Conservation (phyloP, 768 basidiomycete species). For the Cystobasidiopsis lactophilus region DNA sequence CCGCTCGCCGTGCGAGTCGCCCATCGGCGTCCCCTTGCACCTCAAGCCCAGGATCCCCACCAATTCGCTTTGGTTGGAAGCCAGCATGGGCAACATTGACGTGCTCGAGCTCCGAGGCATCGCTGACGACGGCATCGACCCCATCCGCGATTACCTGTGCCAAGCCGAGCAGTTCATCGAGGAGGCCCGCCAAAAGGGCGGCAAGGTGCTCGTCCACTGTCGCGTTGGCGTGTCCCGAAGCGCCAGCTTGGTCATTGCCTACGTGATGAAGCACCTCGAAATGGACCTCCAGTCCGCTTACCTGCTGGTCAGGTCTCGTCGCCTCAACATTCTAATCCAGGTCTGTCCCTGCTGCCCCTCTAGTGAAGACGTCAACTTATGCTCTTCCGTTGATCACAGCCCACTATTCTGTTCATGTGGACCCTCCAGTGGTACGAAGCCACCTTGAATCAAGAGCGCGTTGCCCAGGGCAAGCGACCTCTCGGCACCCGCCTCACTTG, state of each 20-base stretch:
- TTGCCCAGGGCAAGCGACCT: neutral
- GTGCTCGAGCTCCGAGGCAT: conserved; percentile 57
- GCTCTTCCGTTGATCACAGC: conserved; percentile 61
- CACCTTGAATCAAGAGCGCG: neutral
- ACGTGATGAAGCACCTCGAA: conserved; percentile 79
- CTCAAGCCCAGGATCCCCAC: conserved; percentile 20
- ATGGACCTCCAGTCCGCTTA: conserved; percentile 82
- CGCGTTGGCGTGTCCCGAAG: conserved; percentile 95
- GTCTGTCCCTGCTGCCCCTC: neutral
- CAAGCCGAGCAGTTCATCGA: conserved; percentile 89
- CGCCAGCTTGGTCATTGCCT: conserved; percentile 88
- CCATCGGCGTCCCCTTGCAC: neutral
- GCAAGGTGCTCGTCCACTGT: conserved; percentile 84
- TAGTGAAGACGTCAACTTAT: neutral
- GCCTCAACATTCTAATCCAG: conserved; percentile 36
- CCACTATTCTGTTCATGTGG: conserved; percentile 85
- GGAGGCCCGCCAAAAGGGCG: conserved; percentile 53
- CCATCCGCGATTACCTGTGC: conserved; percentile 65
- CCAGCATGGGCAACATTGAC: conserved; percentile 67
- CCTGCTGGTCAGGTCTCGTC: conserved; percentile 67
- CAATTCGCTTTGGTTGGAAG: conserved; percentile 63
- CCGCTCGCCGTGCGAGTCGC: conserved; percentile 12
- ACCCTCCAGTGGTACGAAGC: conserved; percentile 38
- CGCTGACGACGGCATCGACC: conserved; percentile 80
- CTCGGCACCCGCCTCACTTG: neutral